Percentiles rank a stretch among this genome's conserved stretches.
phyloP scores from a whole-genome alignment of 331 rosid genomes.

The Erythrophleum ivorense region DNA sequence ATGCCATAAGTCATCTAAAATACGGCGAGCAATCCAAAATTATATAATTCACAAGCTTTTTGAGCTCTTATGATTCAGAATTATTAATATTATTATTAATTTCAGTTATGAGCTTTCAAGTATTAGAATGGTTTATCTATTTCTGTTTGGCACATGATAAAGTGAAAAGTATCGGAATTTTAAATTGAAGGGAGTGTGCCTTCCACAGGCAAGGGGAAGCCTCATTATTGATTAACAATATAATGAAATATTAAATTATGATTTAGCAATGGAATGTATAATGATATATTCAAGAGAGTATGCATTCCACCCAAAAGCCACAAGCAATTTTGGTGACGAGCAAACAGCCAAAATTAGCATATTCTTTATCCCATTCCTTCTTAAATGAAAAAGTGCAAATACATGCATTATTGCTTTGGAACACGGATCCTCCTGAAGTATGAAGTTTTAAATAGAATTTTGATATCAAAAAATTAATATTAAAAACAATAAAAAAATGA shows the following conservation, averaged over 20 bases:
- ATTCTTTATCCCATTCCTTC: neutral
- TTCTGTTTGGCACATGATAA: too few species aligned
- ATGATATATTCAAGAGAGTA: conserved; percentile 25
- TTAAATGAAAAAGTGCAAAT: conserved; percentile 21
- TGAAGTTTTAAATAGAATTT: too few species aligned
- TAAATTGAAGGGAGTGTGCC: conserved; percentile 23
- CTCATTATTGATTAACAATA: neutral
- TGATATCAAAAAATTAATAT: too few species aligned
- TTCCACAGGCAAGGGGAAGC: conserved; percentile 26
- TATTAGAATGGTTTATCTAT: too few species aligned
- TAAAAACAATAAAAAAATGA: too few species aligned
- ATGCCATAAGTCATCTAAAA: too few species aligned
- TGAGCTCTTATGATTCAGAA: too few species aligned
- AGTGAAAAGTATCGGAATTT: neutral
- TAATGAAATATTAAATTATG: neutral
- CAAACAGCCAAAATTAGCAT: neutral
- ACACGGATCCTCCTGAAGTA: too few species aligned
- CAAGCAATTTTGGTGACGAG: conserved; percentile 27
- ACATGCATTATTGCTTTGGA: conserved; percentile 36
- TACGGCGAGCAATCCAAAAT: too few species aligned
- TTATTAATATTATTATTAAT: too few species aligned
- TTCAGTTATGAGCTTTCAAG: too few species aligned
- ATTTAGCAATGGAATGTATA: conserved; percentile 4
- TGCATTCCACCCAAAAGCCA: conserved; percentile 45
- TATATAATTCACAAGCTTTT: too few species aligned